Percentiles rank a stretch among this genome's conserved stretches.
These are phyloP conservation scores for Alternaria triticimaculans DNA, from an alignment of 2,329 filamentous ascomycete genomes.

Conservation along the genomic window DNA sequence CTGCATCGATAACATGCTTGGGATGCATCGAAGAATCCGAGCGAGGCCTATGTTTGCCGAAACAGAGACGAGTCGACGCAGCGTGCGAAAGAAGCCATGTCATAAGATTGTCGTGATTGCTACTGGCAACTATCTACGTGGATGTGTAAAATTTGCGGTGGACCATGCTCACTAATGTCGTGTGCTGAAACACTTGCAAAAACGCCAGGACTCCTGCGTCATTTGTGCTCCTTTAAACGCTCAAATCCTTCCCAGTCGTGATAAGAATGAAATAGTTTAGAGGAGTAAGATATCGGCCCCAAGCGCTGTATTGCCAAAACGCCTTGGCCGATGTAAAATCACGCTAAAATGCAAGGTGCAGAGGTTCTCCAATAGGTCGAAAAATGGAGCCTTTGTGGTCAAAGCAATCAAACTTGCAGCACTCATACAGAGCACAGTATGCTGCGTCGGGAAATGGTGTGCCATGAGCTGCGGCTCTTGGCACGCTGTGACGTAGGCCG, in stretches of 20 bases:
- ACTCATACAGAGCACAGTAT: slow-evolving; percentile 16
- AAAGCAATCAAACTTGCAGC: neutral
- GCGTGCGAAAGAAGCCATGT: neutral
- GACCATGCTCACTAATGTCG: slow-evolving; percentile 1
- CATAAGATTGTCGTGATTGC: slow-evolving; percentile 2
- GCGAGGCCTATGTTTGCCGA: neutral
- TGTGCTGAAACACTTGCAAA: slow-evolving; percentile 2
- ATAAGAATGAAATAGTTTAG: slow-evolving; percentile 3
- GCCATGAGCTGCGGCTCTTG: slow-evolving; percentile 11
- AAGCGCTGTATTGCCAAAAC: neutral
- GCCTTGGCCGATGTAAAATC: neutral
- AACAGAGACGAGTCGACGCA: neutral
- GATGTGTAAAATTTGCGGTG: neutral
- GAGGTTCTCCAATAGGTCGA: neutral
- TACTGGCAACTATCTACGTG: neutral
- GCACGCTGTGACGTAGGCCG: slow-evolving; percentile 5
- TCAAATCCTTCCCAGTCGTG: slow-evolving; percentile 6
- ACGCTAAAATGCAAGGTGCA: neutral
- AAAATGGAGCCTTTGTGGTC: neutral
- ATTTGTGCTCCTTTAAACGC: slow-evolving; percentile 8
- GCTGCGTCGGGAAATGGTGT: slow-evolving; percentile 6
- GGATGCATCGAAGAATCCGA: neutral
- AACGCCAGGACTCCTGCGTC: slow-evolving; percentile 9
- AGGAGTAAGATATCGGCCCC: neutral
- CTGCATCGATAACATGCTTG: neutral